Evolutionary conservation across 1,139 yeast species (phyloP).

Genomic region (Scheffersomyces titani): DNA sequence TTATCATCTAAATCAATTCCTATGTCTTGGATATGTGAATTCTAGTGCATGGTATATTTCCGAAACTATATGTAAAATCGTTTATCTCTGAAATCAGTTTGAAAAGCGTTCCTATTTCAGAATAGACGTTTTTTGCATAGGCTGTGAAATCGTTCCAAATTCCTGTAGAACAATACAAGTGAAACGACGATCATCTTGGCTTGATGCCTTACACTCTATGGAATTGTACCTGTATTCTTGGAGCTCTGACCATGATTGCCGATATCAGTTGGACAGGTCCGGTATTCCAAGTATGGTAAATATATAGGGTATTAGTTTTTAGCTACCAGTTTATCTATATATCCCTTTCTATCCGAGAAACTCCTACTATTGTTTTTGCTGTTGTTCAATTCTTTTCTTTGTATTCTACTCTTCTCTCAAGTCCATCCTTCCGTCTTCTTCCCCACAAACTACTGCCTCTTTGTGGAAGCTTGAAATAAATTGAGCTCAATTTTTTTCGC

Average conservation of each 20-base stretch:
- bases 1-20: too few relatives aligned
- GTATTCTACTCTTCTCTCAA: background rate
- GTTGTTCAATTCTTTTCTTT: background rate
- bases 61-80: background rate
- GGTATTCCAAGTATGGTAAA: background rate
- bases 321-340: background rate
- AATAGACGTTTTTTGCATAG: background rate
- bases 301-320: background rate
- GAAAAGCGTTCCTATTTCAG: background rate
- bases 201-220: background rate
- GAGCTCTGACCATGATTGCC: background rate
- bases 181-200: background rate
- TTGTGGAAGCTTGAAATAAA: background rate
- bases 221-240: background rate
- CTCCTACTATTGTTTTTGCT: background rate
- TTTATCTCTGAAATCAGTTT: background rate
- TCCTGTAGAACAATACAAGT: background rate
- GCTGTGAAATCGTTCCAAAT: background rate
- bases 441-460: background rate
- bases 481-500: background rate
- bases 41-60: background rate
- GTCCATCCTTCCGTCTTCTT: background rate
- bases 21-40: background rate
- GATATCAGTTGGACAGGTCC: background rate
- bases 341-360: background rate